Percentiles rank a stretch among this genome's conserved stretches.
phyloP scores from a whole-genome alignment of 148 eudicot species.

The Agrostemma githago region DNA sequence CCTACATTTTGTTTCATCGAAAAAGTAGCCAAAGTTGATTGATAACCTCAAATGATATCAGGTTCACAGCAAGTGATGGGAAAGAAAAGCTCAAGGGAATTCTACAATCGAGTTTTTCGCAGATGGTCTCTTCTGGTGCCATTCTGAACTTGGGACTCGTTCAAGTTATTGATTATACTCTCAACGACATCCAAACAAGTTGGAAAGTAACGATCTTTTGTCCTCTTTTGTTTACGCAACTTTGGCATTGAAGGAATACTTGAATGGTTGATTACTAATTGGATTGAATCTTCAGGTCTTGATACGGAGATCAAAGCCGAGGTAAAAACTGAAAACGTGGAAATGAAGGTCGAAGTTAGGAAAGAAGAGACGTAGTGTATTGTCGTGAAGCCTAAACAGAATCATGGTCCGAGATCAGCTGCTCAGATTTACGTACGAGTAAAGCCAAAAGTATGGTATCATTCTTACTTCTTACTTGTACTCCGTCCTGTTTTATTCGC shows the following conservation, averaged over 20 bases:
- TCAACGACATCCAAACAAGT: conserved; percentile 72
- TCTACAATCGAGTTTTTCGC: conserved; percentile 63
- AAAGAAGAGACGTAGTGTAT: conserved; percentile 40
- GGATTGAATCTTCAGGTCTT: conserved; percentile 41
- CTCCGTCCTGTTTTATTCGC: neutral
- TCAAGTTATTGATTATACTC: conserved; percentile 59
- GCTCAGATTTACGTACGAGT: conserved; percentile 83
- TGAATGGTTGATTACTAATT: neutral
- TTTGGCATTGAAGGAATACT: neutral
- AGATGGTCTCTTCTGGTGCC: conserved; percentile 57
- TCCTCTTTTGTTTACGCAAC: neutral
- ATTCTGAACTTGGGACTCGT: conserved; percentile 86
- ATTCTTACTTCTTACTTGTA: neutral
- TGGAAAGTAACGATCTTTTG: conserved; percentile 52
- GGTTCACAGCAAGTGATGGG: conserved; percentile 86
- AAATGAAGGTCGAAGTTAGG: conserved; percentile 32
- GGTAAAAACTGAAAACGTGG: conserved; percentile 37
- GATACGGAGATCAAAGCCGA: conserved; percentile 55
- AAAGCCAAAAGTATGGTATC: conserved; percentile 60
- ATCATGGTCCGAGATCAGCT: conserved; percentile 66
- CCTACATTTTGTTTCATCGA: no score
- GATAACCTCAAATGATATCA: conserved; percentile 8
- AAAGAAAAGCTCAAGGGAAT: conserved; percentile 70
- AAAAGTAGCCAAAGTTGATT: no score
- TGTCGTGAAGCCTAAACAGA: conserved; percentile 63